These are phyloP conservation scores for Microsporum ferrugineum DNA, from an alignment of 2,329 filamentous ascomycete species.

Conservation along the genomic window DNA sequence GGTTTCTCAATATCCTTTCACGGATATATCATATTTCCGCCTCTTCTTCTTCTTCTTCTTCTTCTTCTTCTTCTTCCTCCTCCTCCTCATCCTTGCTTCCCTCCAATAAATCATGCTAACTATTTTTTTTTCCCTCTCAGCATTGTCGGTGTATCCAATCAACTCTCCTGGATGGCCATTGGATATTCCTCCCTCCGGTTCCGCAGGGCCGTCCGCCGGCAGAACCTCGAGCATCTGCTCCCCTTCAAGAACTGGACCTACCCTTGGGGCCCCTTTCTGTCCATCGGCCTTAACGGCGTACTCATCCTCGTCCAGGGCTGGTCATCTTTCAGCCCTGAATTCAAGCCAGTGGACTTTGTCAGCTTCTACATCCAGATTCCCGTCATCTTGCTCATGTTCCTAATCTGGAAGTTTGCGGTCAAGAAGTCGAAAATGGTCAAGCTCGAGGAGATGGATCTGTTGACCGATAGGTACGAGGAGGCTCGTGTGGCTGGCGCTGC, in stretches of 20 bases:
- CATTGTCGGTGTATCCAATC: conserved; percentile 56
- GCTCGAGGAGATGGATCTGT: conserved; percentile 41
- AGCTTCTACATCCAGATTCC: conserved; percentile 54
- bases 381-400: conserved; percentile 45
- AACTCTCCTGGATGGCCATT: conserved; percentile 53
- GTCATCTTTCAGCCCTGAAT: conserved; percentile 47
- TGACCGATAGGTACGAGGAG: conserved; percentile 35
- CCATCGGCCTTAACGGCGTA: conserved; percentile 46
- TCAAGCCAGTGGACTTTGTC: conserved; percentile 50
- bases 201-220: conserved; percentile 44
- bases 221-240: conserved; percentile 50
- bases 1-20: conserved; percentile 13
- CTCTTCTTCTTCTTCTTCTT: background rate
- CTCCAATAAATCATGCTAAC: background rate
- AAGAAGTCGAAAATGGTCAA: conserved; percentile 37
- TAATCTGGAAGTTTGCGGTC: conserved; percentile 45
- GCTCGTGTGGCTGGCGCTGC: background rate
- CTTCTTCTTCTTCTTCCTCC: background rate
- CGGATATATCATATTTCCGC: conserved; percentile 1
- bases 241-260: conserved; percentile 59
- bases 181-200: conserved; percentile 55
- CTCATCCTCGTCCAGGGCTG: conserved; percentile 54
- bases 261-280: conserved; percentile 48
- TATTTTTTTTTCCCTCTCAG: conserved; percentile 20
- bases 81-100: background rate